Evolutionary conservation across 768 basidiomycete species (phyloP).

Genomic region (Pseudohyphozyma bogoriensis): DNA sequence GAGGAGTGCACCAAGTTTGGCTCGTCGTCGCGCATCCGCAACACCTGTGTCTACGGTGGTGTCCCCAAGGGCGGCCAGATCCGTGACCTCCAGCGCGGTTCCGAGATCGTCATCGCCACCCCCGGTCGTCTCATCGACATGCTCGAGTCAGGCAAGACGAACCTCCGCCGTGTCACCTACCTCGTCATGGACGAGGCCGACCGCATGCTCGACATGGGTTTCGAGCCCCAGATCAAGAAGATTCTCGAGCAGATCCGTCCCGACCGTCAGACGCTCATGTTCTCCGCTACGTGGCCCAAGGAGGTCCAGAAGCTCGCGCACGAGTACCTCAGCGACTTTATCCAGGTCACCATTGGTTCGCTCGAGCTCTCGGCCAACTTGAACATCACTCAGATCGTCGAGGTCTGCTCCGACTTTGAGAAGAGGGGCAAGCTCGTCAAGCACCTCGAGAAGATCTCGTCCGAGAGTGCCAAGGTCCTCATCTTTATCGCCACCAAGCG

Average conservation of each 20-base stretch:
- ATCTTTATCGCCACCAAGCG: slow-evolving; percentile 97
- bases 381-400: slow-evolving; percentile 91
- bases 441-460: slow-evolving; percentile 71
- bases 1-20: slow-evolving; percentile 98
- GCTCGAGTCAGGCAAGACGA: slow-evolving; percentile 93
- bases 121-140: slow-evolving; percentile 98
- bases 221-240: slow-evolving; percentile 98
- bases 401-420: slow-evolving; percentile 88
- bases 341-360: slow-evolving; percentile 97
- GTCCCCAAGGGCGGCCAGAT: slow-evolving; percentile 98
- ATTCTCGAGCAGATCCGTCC: slow-evolving; percentile 91
- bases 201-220: slow-evolving; percentile 99
- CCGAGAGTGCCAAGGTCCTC: slow-evolving; percentile 91
- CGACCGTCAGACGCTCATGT: slow-evolving; percentile 97
- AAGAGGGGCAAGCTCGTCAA: slow-evolving; percentile 81
- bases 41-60: slow-evolving; percentile 97
- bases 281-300: slow-evolving; percentile 38
- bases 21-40: slow-evolving; percentile 78
- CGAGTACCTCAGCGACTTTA: slow-evolving; percentile 91
- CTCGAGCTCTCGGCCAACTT: slow-evolving; percentile 98
- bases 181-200: slow-evolving; percentile 99
- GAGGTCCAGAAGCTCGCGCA: slow-evolving; percentile 98
- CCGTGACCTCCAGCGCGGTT: slow-evolving; percentile 90
- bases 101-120: slow-evolving; percentile 99
- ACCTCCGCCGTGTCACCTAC: slow-evolving; percentile 89